Conservation (phyloP, 257 asterid species). For the Echites panduratus region DNA sequence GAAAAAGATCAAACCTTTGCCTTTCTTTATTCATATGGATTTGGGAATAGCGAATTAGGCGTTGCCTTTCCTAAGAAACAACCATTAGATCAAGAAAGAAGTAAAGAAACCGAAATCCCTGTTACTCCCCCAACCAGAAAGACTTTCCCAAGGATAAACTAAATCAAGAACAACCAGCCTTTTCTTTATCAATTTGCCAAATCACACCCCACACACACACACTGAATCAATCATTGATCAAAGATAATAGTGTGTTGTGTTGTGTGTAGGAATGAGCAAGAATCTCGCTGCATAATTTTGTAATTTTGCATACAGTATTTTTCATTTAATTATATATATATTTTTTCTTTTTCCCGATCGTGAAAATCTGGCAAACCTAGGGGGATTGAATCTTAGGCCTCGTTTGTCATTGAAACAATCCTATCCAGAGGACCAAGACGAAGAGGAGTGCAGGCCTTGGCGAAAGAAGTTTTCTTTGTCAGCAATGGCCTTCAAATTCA, state of each 20-base stretch:
- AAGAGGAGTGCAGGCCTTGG: constrained; percentile 80
- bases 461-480: constrained; percentile 54
- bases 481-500: constrained; percentile 59
- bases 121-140: neutral
- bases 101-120: neutral
- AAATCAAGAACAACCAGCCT: neutral
- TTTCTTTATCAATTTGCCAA: neutral
- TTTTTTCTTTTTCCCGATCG: neutral
- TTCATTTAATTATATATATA: neutral
- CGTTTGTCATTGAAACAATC: constrained; percentile 83
- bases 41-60: too few relatives aligned
- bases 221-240: neutral
- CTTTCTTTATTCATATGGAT: too few relatives aligned
- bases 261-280: constrained; percentile 15
- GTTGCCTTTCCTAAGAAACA: too few relatives aligned
- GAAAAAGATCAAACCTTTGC: too few relatives aligned
- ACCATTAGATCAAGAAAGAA: neutral
- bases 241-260: neutral
- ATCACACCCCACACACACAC: neutral
- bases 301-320: neutral
- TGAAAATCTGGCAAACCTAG: constrained; percentile 77
- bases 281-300: constrained; percentile 6
- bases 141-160: neutral
- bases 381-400: constrained; percentile 74
- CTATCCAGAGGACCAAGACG: constrained; percentile 47